Conservation (phyloP, 225 moss, liverwort and hornwort genomes). For the Marchantia polymorpha region DNA sequence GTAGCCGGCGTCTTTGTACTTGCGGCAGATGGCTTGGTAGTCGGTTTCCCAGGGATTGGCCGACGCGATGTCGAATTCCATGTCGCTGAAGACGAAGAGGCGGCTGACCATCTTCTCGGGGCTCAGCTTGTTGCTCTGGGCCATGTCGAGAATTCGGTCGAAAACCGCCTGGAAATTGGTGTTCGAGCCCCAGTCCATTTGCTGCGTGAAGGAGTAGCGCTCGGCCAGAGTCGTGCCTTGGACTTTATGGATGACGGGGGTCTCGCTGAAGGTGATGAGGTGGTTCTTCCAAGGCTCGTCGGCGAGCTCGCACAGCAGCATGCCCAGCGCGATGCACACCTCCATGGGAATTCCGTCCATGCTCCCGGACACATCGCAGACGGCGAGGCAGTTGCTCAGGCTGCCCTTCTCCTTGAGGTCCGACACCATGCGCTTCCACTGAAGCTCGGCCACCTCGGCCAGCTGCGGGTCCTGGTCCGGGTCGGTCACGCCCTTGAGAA, state of each 20-base stretch:
- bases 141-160: constrained; percentile 53
- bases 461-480: constrained; percentile 31
- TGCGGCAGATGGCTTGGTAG: constrained; percentile 54
- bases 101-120: constrained; percentile 79
- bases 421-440: constrained; percentile 78
- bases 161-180: constrained; percentile 75
- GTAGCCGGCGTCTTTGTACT: constrained; percentile 56
- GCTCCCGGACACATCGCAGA: constrained; percentile 86
- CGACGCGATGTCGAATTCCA: constrained; percentile 71
- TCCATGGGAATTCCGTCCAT: constrained; percentile 52
- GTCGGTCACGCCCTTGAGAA: constrained; percentile 43
- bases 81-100: constrained; percentile 78
- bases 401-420: constrained; percentile 57
- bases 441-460: constrained; percentile 68
- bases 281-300: constrained; percentile 76
- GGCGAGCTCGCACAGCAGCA: constrained; percentile 61
- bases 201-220: neutral
- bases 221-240: constrained; percentile 47
- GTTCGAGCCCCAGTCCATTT: constrained; percentile 63
- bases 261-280: constrained; percentile 59
- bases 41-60: constrained; percentile 57
- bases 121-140: constrained; percentile 38
- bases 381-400: constrained; percentile 60
- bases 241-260: constrained; percentile 48
- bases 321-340: constrained; percentile 62